Evolutionary conservation across 768 basidiomycete genomes (phyloP).

Genomic region (Paxillus rubicundulus): DNA sequence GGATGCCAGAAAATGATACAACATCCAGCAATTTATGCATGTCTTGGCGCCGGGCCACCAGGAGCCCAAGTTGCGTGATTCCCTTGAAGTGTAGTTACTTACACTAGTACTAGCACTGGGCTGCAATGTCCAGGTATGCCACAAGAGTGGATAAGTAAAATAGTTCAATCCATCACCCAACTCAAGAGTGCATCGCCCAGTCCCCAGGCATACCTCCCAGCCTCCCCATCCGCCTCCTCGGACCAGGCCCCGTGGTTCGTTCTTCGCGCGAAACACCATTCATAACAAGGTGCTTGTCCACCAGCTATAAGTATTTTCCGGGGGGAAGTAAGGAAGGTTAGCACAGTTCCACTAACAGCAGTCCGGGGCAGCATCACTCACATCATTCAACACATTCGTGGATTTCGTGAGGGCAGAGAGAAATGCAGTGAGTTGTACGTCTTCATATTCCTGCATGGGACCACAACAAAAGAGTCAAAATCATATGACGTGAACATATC

Average conservation of each 20-base stretch:
- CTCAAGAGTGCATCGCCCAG: constrained; percentile 50
- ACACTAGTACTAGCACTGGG: constrained; percentile 62
- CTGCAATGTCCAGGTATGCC: constrained; percentile 29
- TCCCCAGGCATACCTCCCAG: constrained; percentile 46
- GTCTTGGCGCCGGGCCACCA: too few relatives aligned
- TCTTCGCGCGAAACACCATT: constrained; percentile 57
- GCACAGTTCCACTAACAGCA: background rate
- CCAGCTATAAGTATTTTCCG: constrained; percentile 44
- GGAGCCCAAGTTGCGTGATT: too few relatives aligned
- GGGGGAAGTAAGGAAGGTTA: background rate
- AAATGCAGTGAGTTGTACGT: constrained; percentile 90
- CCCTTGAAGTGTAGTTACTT: too few relatives aligned
- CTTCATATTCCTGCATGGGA: constrained; percentile 79
- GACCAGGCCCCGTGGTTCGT: constrained; percentile 39
- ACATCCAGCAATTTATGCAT: too few relatives aligned
- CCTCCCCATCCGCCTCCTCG: constrained; percentile 52
- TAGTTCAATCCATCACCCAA: background rate
- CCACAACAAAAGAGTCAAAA: constrained; percentile 1
- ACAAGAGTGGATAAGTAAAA: background rate
- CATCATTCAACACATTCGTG: constrained; percentile 84
- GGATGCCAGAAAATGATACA: too few relatives aligned
- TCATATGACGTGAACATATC: background rate
- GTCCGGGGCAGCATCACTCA: constrained; percentile 39
- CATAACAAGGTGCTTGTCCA: constrained; percentile 73
- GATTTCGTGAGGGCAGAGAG: constrained; percentile 87